Base-by-base conservation (phyloP, 371 early-diverging fungal species). In the Mortierella sp. region DNA sequence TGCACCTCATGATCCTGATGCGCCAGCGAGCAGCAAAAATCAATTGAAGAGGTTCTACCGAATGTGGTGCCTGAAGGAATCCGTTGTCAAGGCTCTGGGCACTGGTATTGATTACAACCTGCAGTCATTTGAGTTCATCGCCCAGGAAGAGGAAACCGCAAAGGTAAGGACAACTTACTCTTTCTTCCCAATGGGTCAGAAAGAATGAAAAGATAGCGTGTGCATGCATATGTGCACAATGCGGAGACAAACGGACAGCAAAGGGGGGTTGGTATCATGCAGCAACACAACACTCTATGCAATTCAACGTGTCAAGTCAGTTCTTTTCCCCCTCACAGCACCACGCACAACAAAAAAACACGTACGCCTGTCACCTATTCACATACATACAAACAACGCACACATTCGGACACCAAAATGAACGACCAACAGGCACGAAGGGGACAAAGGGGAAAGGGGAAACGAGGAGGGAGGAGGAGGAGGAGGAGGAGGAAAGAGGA, bases 41-140 rank as follows among this genome's bases (percentile, higher is more conserved):
- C 67, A 74, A 19, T 41, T 67, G 39, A 53, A 53, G 49, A 37
- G 68, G 40, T 74, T 74, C 54, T 74, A 67, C 29, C 31, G 76
- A 10, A n/a, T 74, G 53, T 74, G 76, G 76, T 74, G 76, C 39
- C 76, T 74, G 44, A 74, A 74, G 57, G 76, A 74, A 27, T 59
- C 76, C 1, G 29, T 57, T 2, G 60, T 60, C 49, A 74, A 67
- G 54, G 64, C 76, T n/a, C 45, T 74, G 16, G 76, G 63, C 24
- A 54, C 60, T 31, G 61, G 68, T 16, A 54, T 54, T 28, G 64
- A 67, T 27, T 63, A 45, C 19, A 54, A 67, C 28, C 64, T 67
- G 1, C 44, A 51, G 47, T 58, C 76, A 3, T 45, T 67, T 46
- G 76, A 74, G 54, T 74, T 74, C 51, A 43, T 53, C 1, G 56